Evolutionary conservation across 495 filamentous ascomycete species (phyloP).

Genomic region (Lophiostoma macrostomum): DNA sequence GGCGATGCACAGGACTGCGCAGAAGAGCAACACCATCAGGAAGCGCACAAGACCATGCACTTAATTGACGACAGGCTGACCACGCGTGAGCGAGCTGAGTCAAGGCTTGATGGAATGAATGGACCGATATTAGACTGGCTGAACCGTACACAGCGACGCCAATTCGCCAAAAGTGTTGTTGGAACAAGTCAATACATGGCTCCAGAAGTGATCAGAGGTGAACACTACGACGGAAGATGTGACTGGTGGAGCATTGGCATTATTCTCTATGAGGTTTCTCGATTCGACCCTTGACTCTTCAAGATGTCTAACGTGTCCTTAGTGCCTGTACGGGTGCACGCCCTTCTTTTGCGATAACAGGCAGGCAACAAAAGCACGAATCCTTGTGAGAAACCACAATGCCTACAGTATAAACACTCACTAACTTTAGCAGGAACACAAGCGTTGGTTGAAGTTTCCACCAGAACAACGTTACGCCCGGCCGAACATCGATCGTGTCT

Average conservation of each 20-base stretch:
- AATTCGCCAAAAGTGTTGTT: conserved; percentile 79
- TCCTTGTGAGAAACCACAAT: conserved; percentile 56
- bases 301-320: background rate
- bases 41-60: conserved; percentile 48
- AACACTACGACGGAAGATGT: conserved; percentile 84
- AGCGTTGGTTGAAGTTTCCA: conserved; percentile 60
- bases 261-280: conserved; percentile 76
- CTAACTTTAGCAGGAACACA: conserved; percentile 47
- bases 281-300: background rate
- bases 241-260: conserved; percentile 97
- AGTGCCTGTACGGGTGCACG: conserved; percentile 86
- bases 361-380: conserved; percentile 76
- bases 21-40: conserved; percentile 50
- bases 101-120: conserved; percentile 20
- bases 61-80: conserved; percentile 48
- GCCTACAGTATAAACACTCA: background rate
- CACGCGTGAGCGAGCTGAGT: conserved; percentile 46
- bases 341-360: conserved; percentile 81
- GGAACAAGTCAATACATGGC: conserved; percentile 98
- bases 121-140: conserved; percentile 66
- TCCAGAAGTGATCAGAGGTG: conserved; percentile 81
- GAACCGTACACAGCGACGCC: conserved; percentile 68
- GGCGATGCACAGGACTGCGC: conserved; percentile 72
- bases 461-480: conserved; percentile 36
- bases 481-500: conserved; percentile 45